A percentile compares a stretch with the other conserved stretches of the same genome.
Evolutionary conservation across 2,329 filamentous ascomycete genomes (phyloP).

Genomic region (Pseudocercospora eumusae): DNA sequence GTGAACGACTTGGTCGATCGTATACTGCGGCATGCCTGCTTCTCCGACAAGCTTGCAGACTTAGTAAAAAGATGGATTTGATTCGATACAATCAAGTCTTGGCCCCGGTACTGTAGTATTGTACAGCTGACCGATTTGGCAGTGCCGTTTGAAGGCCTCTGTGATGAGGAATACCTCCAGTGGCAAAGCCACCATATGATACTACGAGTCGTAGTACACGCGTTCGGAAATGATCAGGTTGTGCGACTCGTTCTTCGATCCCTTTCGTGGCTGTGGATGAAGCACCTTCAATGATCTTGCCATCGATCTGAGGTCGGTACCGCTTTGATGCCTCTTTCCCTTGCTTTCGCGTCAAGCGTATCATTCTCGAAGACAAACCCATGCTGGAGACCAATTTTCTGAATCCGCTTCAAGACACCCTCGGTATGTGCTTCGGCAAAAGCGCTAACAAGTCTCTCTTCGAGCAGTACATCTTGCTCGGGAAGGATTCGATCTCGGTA

Average conservation of each 20-base stretch:
- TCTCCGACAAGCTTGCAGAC: neutral
- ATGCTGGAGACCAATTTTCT: neutral
- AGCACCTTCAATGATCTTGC: slow-evolving; percentile 6
- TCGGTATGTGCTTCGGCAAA: neutral
- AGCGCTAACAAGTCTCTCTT: neutral
- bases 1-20: neutral
- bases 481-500: slow-evolving; percentile 14
- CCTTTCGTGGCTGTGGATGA: neutral
- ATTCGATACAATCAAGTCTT: neutral
- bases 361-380: slow-evolving; percentile 12
- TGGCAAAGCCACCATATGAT: neutral
- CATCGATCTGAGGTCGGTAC: slow-evolving; percentile 7
- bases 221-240: neutral
- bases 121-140: neutral
- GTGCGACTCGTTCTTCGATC: neutral
- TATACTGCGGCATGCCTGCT: neutral
- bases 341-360: neutral
- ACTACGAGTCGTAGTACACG: neutral
- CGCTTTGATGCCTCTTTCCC: neutral
- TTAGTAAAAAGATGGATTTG: neutral
- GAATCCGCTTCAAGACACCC: neutral
- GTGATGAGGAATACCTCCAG: neutral
- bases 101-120: neutral
- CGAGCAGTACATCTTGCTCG: neutral
- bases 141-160: neutral